Percentiles rank a stretch among this genome's conserved stretches.
These are phyloP conservation scores for Wallacemonas collosoma DNA, from an alignment of 208 protist species.

Conservation along the genomic window DNA sequence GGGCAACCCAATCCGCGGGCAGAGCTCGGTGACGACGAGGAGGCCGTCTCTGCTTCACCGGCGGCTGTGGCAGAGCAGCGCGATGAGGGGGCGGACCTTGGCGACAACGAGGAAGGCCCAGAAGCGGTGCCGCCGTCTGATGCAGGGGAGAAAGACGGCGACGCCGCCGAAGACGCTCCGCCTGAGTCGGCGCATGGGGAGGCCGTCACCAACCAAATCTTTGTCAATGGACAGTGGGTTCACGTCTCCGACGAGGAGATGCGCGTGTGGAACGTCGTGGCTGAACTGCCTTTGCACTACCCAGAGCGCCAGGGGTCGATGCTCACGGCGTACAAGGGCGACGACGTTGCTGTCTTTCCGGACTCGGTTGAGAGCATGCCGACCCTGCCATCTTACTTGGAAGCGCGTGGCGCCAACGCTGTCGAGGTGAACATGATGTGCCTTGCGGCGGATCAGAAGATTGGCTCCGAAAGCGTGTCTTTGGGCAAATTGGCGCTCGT, in stretches of 20 bases:
- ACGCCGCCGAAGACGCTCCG: constrained; percentile 4
- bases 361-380: constrained; percentile 26
- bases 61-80: neutral
- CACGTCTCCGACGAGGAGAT: constrained; percentile 61
- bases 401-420: constrained; percentile 28
- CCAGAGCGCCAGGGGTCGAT: constrained; percentile 37
- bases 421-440: constrained; percentile 73
- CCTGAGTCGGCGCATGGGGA: constrained; percentile 18
- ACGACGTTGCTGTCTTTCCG: constrained; percentile 23
- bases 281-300: constrained; percentile 58
- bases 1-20: constrained; percentile 5
- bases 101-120: neutral
- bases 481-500: constrained; percentile 77
- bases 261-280: constrained; percentile 62
- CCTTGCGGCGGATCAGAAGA: constrained; percentile 67
- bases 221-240: constrained; percentile 51
- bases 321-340: constrained; percentile 29
- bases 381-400: constrained; percentile 55
- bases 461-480: constrained; percentile 59
- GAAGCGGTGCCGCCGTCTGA: too few relatives aligned
- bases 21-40: constrained; percentile 15
- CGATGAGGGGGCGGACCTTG: constrained; percentile 14
- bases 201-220: constrained; percentile 52
- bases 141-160: too few relatives aligned
- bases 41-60: neutral